Conservation (phyloP, 164 flowering plant genomes). For the Tinospora cordifolia region DNA sequence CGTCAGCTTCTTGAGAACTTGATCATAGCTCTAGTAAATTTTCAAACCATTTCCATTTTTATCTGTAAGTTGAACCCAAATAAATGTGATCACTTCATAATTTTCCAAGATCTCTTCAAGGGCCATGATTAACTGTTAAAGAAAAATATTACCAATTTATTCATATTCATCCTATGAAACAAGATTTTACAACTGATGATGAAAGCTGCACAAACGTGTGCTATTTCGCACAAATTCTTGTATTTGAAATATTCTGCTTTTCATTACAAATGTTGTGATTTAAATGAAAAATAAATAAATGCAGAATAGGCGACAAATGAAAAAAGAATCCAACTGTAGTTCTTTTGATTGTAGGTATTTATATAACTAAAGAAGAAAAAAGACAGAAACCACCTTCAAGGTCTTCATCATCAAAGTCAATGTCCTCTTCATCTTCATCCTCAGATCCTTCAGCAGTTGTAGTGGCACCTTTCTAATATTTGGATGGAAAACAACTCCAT, state of each 20-base stretch:
- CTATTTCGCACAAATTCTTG: no score
- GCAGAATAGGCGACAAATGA: neutral
- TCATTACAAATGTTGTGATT: no score
- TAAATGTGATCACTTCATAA: neutral
- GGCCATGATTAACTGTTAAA: neutral
- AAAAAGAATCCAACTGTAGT: neutral
- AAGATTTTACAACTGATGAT: no score
- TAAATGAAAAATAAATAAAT: neutral
- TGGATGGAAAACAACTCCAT: neutral
- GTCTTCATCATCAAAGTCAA: conserved; percentile 88
- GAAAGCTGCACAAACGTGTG: no score
- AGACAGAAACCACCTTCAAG: conserved; percentile 59
- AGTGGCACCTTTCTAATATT: conserved; percentile 58
- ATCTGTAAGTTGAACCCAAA: neutral
- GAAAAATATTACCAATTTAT: neutral
- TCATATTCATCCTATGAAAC: neutral
- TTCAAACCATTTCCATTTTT: neutral
- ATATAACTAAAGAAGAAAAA: neutral
- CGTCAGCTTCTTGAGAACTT: neutral
- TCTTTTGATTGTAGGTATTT: neutral
- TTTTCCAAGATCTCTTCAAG: neutral
- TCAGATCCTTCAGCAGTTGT: conserved; percentile 51
- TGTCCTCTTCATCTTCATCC: conserved; percentile 78
- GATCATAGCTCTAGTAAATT: neutral
- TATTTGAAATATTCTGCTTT: no score